Evolutionary conservation across 495 filamentous ascomycete species (phyloP).

Genomic region (Neurospora sp.): DNA sequence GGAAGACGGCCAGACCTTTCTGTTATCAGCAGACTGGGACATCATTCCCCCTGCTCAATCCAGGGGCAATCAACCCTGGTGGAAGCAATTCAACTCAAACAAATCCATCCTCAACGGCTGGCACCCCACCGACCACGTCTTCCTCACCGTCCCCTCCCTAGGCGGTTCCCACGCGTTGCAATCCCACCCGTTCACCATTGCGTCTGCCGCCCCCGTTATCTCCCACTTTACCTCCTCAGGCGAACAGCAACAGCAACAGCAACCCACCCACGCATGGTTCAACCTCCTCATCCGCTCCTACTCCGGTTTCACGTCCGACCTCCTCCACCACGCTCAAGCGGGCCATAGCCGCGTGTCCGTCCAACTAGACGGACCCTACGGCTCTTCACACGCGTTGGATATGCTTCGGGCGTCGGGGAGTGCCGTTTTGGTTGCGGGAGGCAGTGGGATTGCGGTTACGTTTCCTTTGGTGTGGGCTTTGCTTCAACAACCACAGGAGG

Average conservation of each 20-base stretch:
- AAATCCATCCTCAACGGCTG: constrained; percentile 40
- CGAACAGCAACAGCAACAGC: constrained; percentile 4
- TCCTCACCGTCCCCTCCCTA: constrained; percentile 44
- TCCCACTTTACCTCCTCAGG: neutral
- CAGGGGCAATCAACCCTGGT: neutral
- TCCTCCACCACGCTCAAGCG: constrained; percentile 37
- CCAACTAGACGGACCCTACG: constrained; percentile 49
- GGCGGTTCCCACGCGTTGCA: constrained; percentile 27
- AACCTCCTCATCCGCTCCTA: constrained; percentile 45
- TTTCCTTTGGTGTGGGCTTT: constrained; percentile 35
- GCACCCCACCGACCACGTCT: constrained; percentile 48
- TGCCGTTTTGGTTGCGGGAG: constrained; percentile 49
- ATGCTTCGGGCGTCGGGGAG: constrained; percentile 30
- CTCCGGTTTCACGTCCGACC: constrained; percentile 45
- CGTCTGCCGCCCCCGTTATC: constrained; percentile 30
- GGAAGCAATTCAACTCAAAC: constrained; percentile 6
- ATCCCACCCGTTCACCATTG: constrained; percentile 54
- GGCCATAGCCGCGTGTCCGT: constrained; percentile 24
- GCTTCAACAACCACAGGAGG: neutral
- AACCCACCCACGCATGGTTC: constrained; percentile 31
- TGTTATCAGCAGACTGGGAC: constrained; percentile 33
- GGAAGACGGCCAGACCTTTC: constrained; percentile 32
- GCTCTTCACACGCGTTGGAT: constrained; percentile 28
- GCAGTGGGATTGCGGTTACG: constrained; percentile 51
- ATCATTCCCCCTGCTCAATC: constrained; percentile 10